These are phyloP conservation scores for Populus hybrid DNA, from an alignment of 441 rosid species.

Conservation along the genomic window DNA sequence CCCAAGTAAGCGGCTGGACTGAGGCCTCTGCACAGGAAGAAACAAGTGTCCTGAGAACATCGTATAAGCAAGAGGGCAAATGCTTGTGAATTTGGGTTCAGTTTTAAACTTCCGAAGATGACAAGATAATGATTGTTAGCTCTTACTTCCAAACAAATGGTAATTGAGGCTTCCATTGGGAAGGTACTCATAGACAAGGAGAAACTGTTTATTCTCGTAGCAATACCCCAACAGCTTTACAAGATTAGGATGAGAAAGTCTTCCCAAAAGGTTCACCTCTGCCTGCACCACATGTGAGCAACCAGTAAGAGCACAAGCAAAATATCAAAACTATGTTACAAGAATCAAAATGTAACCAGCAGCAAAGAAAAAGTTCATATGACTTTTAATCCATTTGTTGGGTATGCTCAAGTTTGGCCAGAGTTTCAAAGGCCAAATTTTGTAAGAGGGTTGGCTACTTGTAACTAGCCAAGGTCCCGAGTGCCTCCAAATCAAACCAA, in stretches of 20 bases:
- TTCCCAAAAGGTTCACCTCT: constrained; percentile 72
- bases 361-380: too few species aligned
- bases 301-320: neutral
- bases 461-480: neutral
- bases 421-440: neutral
- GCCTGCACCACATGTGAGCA: constrained; percentile 41
- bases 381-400: too few species aligned
- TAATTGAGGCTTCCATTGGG: neutral
- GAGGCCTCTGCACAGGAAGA: constrained; percentile 54
- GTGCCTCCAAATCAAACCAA: neutral
- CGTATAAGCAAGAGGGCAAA: neutral
- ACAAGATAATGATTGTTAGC: neutral
- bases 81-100: neutral
- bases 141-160: neutral
- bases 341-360: neutral
- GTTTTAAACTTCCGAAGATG: neutral
- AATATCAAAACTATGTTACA: neutral
- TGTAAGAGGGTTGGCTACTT: neutral
- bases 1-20: constrained; percentile 78
- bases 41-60: neutral
- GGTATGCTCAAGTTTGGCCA: neutral
- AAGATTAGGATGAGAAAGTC: constrained; percentile 81
- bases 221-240: constrained; percentile 81
- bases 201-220: constrained; percentile 68
- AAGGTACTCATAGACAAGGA: constrained; percentile 32